These are phyloP conservation scores for Przewalskia tangutica DNA, from an alignment of 257 asterid species.

Conservation along the genomic window DNA sequence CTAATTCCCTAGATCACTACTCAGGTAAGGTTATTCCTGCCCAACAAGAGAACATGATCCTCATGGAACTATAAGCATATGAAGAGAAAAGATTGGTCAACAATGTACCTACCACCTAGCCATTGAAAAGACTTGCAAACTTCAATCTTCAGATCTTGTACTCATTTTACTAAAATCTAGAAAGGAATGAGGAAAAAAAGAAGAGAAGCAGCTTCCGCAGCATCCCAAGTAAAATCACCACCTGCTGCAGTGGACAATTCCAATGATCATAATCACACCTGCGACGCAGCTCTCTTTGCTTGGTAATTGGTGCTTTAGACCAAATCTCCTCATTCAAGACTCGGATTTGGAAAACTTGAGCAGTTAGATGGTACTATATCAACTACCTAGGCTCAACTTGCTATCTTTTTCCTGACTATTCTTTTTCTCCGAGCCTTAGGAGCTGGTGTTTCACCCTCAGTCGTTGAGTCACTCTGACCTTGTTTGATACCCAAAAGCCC, in stretches of 20 bases:
- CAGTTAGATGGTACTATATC: conserved; percentile 4
- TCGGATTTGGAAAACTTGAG: conserved; percentile 35
- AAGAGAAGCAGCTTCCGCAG: not conserved
- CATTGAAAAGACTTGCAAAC: not conserved
- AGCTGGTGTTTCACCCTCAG: conserved; percentile 35
- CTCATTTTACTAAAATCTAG: not conserved
- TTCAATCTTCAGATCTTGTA: not conserved
- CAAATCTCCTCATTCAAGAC: not conserved
- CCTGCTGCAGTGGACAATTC: not conserved
- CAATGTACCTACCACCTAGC: not conserved
- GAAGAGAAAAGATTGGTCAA: not conserved
- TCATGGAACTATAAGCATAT: not conserved
- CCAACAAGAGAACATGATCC: not conserved
- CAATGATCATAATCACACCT: not conserved
- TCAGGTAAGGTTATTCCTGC: not conserved
- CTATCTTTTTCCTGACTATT: conserved; percentile 65
- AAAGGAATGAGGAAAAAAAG: not conserved
- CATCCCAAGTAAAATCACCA: not conserved
- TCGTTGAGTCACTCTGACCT: conserved; percentile 29
- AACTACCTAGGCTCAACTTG: conserved; percentile 30
- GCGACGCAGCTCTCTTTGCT: not conserved
- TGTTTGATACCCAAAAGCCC: conserved; percentile 85
- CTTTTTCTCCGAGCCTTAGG: conserved; percentile 81
- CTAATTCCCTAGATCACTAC: not conserved
- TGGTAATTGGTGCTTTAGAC: not conserved